These are phyloP conservation scores for Lophiotrema nucula DNA, from an alignment of 495 filamentous ascomycete genomes.

Conservation along the genomic window DNA sequence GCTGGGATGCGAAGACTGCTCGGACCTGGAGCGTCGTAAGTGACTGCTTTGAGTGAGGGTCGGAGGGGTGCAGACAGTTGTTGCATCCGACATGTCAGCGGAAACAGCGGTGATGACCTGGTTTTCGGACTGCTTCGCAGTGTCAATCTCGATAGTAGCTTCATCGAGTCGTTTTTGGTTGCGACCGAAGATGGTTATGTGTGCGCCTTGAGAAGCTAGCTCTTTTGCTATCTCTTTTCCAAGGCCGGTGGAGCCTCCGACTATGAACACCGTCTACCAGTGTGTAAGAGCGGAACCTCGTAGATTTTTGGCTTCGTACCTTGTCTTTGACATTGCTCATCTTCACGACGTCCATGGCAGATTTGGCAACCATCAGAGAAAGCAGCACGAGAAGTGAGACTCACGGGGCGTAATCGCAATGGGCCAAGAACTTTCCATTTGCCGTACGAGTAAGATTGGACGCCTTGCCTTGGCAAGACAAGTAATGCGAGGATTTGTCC, in stretches of 20 bases:
- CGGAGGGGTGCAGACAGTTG: background rate
- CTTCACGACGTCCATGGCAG: no score
- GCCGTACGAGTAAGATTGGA: no score
- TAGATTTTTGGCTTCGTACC: no score
- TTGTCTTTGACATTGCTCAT: no score
- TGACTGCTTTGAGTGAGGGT: background rate
- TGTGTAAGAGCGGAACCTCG: background rate
- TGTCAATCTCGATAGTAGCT: constrained; percentile 29
- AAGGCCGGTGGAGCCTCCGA: constrained; percentile 37
- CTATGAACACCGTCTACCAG: constrained; percentile 35
- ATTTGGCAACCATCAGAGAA: no score
- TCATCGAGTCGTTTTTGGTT: constrained; percentile 22
- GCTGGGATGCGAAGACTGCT: constrained; percentile 30
- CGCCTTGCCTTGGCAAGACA: no score
- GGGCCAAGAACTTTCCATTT: no score
- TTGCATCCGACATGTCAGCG: constrained; percentile 3
- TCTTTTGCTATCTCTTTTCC: constrained; percentile 38
- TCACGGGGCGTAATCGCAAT: no score
- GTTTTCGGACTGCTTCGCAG: background rate
- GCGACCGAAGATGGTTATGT: constrained; percentile 16
- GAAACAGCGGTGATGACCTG: background rate
- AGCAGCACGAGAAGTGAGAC: no score
- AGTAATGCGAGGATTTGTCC: no score
- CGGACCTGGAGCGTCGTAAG: constrained; percentile 11
- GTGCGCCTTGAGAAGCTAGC: constrained; percentile 28